phyloP scores from a whole-genome alignment of 352 stramenopile species.

The Elongisporangium undulatum region DNA sequence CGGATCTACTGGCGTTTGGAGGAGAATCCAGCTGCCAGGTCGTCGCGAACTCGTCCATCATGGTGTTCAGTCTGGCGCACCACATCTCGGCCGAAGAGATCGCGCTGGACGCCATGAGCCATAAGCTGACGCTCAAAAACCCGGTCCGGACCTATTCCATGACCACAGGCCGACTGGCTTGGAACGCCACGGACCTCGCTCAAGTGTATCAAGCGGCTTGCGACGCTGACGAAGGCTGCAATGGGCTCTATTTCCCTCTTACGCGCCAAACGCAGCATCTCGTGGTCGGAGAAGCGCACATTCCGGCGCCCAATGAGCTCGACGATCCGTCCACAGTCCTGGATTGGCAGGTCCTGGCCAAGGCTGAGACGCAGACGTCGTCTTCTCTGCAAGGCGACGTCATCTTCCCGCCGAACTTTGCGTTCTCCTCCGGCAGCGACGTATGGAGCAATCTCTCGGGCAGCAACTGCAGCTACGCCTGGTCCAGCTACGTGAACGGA shows the following conservation, averaged over 20 bases:
- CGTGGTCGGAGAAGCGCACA: not conserved
- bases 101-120: not conserved
- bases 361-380: not conserved
- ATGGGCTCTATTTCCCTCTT: not conserved
- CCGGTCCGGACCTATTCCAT: not conserved
- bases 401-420: not conserved
- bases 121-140: not conserved
- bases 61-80: not conserved
- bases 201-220: not conserved
- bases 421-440: not conserved
- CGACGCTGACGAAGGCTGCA: not conserved
- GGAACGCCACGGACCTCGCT: not conserved
- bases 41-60: not conserved
- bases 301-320: not conserved
- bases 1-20: not conserved
- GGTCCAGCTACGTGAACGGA: not conserved
- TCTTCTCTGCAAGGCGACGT: not conserved
- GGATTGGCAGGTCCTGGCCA: not conserved
- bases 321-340: not conserved
- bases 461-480: not conserved
- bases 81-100: not conserved
- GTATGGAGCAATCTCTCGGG: not conserved
- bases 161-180: not conserved
- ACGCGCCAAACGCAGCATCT: not conserved
- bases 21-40: not conserved